Conservation (phyloP, 306 rosid species). For the Argentina anserina region DNA sequence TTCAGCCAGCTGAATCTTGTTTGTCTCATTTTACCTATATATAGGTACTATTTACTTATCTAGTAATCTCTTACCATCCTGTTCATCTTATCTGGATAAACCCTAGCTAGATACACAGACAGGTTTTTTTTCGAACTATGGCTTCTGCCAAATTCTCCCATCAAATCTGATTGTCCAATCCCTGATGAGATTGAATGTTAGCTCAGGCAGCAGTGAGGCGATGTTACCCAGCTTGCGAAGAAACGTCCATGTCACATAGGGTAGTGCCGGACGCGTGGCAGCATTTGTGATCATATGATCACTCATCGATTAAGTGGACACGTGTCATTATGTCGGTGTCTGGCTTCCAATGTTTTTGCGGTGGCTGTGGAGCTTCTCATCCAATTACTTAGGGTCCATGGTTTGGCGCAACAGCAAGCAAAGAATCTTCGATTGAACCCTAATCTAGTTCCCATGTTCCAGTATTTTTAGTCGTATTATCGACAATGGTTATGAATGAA, state of each 20-base stretch:
- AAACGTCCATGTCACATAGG: slow-evolving; percentile 1
- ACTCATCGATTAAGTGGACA: slow-evolving; percentile 12
- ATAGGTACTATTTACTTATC: neutral
- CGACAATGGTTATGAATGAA: no score
- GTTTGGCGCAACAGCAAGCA: neutral
- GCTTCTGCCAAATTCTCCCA: neutral
- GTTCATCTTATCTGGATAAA: neutral
- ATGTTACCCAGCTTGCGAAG: neutral
- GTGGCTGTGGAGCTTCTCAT: slow-evolving; percentile 13
- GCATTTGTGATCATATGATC: slow-evolving; percentile 8
- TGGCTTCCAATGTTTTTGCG: slow-evolving; percentile 3
- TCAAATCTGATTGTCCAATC: neutral
- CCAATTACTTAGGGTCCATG: neutral
- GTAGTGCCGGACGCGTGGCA: slow-evolving; percentile 10
- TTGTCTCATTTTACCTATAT: neutral
- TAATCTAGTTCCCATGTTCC: no score
- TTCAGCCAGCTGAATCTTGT: neutral
- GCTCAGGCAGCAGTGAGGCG: neutral
- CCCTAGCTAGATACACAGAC: neutral
- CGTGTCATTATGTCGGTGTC: slow-evolving; percentile 16
- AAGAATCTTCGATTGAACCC: no score
- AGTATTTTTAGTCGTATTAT: no score
- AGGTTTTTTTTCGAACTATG: no score
- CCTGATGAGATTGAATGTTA: neutral
- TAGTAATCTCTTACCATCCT: neutral